These are phyloP conservation scores for Rhodotorula graminis DNA, from an alignment of 768 basidiomycete species.

Conservation along the genomic window DNA sequence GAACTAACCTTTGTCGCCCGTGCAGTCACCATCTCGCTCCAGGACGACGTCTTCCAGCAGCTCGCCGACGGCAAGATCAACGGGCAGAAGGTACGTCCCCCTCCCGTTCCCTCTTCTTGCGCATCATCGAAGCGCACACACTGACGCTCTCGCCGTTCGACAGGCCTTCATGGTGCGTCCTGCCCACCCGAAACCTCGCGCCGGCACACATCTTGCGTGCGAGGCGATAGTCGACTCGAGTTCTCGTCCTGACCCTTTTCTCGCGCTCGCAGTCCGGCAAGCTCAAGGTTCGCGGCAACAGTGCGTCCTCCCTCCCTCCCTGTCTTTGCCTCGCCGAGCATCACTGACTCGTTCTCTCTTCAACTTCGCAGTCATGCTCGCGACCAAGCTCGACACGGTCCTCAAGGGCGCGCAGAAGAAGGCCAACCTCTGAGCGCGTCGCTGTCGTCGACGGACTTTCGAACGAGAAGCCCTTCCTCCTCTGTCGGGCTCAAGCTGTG, in stretches of 20 bases:
- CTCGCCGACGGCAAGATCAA: slow-evolving; percentile 75
- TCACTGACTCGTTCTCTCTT: not conserved
- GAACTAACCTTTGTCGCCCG: not conserved
- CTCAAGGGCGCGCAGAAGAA: slow-evolving; percentile 54
- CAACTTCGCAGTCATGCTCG: slow-evolving; percentile 62
- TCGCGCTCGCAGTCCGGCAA: not conserved
- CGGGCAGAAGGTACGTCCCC: slow-evolving; percentile 64
- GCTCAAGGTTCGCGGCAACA: slow-evolving; percentile 6
- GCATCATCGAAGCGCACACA: fast-evolving
- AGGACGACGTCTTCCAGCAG: slow-evolving; percentile 46
- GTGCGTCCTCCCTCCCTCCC: not conserved
- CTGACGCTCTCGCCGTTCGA: not conserved
- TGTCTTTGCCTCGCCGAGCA: not conserved
- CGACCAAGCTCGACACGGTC: slow-evolving; percentile 78
- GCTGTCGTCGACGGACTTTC: not conserved
- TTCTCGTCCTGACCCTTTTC: too few relatives aligned
- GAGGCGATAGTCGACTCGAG: too few relatives aligned
- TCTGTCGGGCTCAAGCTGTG: too few relatives aligned
- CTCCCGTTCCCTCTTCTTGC: too few relatives aligned
- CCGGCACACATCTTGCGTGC: too few relatives aligned
- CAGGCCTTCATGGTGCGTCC: slow-evolving; percentile 24
- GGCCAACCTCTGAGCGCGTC: slow-evolving; percentile 21
- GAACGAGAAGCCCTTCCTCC: too few relatives aligned
- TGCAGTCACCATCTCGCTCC: slow-evolving; percentile 33
- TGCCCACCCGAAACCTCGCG: not conserved